Evolutionary conservation across 1,284 basidiomycete genomes (phyloP), one percentile per base, ranked within the genome.

Genomic region (Ustanciosporium gigantosporum): DNA sequence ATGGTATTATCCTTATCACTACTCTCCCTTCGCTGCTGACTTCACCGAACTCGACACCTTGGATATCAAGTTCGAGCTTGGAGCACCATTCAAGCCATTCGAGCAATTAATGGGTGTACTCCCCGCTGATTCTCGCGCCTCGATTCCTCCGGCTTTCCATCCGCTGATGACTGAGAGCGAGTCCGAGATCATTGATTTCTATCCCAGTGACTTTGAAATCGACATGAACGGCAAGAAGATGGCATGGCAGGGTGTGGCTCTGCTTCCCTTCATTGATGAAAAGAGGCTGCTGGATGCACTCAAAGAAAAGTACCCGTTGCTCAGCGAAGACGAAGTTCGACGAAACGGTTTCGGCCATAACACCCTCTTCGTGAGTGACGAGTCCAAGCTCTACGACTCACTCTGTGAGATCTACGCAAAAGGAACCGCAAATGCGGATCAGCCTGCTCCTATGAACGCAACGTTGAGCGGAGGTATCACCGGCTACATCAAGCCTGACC

Each of bases 221-320:
- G 95, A 99, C 79, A 98, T 99, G 95, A 98, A 98, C 76, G 95
- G 95, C 58, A 98, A 98, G 81, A 91, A 90, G 80, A 97, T 98
- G 93, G 84, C 89, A 2, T 99, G 95, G 95, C 95, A 99, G 79
- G 95, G 95, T 48, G 91, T 99, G 36, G 93, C 93, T 0, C 82
- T 98, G 2, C 81, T 99, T 19, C 93, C 95, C 0, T 99, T 98
- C 81, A 98, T 99, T 65, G 91, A 98, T 74, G 84, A 88, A 77
- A 84, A 84, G 53, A 85, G 93, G 16, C 46, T 77, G 15, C 61
- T 77, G 41, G 85, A 84, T 20, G 91, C 92, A 2, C 90, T 99
- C 85, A 84, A 82, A 15, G 81, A 83, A 21, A 84, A 85, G 51
- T 91, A 94, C 79, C 79, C 83, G 0, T 80, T 85, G 32, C 82